phyloP scores from a whole-genome alignment of 352 stramenopile genomes.

The Peronospora belbahrii region DNA sequence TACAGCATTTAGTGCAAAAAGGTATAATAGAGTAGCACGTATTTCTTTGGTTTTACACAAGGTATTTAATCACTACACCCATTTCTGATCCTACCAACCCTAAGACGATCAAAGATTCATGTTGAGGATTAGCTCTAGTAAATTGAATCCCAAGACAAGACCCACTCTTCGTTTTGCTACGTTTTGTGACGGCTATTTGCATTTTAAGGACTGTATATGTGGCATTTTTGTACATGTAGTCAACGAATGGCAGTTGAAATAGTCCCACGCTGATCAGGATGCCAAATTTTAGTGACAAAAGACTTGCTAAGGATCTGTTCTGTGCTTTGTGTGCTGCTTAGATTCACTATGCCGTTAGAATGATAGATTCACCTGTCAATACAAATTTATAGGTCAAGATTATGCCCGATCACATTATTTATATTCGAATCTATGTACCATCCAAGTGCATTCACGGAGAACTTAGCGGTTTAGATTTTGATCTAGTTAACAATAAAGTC shows the following conservation, averaged over 20 bases:
- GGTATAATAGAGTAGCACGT: no score
- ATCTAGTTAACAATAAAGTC: no score
- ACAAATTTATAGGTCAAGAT: constrained; percentile 10
- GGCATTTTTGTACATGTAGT: constrained; percentile 1
- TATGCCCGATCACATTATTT: neutral
- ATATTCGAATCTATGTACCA: constrained; percentile 21
- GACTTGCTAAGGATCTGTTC: no score
- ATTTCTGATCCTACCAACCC: no score
- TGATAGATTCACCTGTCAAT: constrained; percentile 13
- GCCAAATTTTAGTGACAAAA: constrained; percentile 2
- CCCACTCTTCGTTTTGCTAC: no score
- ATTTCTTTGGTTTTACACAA: no score
- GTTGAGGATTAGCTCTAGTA: constrained; percentile 8
- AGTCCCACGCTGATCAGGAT: neutral
- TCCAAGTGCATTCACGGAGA: no score
- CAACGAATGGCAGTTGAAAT: neutral
- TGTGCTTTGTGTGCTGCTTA: constrained; percentile 8
- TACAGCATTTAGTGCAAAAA: no score
- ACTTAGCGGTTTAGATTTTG: no score
- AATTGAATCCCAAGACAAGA: constrained; percentile 13
- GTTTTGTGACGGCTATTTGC: neutral
- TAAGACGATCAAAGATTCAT: constrained; percentile 8
- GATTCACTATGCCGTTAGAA: constrained; percentile 17
- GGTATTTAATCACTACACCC: no score
- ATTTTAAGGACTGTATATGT: neutral